Base-by-base conservation (phyloP, 2,329 filamentous ascomycete species). In the Podosphaera leucotricha region DNA sequence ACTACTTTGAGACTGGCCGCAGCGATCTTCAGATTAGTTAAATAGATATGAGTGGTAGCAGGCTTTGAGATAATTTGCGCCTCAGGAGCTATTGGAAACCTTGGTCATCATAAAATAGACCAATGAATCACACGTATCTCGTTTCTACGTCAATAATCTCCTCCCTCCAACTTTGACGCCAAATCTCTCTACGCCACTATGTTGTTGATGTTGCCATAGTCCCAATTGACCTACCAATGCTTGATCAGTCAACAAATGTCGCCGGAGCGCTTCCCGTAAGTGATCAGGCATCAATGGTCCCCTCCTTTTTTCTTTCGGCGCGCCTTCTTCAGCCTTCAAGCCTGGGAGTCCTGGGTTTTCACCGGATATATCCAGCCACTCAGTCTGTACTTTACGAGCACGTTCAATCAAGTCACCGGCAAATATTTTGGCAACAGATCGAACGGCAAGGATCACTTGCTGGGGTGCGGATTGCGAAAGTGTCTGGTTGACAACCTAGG, bases 381-480 rank as follows among this genome's bases (percentile, higher is more conserved):
- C 77, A 47, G 67, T 66, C 55, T 85, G 80, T 10, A 85, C 70
- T 38, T 71, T 68, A 43, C 79, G 69, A 8, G 81, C 80, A 41
- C 68, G 64, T 57, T 84, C 80, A 49, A 86, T 77, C 41, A 87
- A 66, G 49, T 84, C 77, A 43, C 79, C 80, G 3, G 80, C 71
- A 57, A 82, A 85, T 48, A 82, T 67, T 60, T 87, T 87, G 41
- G 77, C 75, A 18, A 82, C 79, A 0, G 77, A 74, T 41, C 75
- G 77, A 55, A 86, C 77, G n/a, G 78, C 77, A 19, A 79, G 74
- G 48, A 81, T 76, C 42, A 85, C 77, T 52, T 72, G 78, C 18
- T 71, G 67, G 0, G 79, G 78, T 0, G 83, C 80, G 1, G 78
- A 84, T 57, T 86, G 81, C 0, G 78, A 83, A 7, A 85, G 76